These are phyloP conservation scores for Chalciporus pseudorubinellus DNA, from an alignment of 768 basidiomycete genomes.

Conservation along the genomic window DNA sequence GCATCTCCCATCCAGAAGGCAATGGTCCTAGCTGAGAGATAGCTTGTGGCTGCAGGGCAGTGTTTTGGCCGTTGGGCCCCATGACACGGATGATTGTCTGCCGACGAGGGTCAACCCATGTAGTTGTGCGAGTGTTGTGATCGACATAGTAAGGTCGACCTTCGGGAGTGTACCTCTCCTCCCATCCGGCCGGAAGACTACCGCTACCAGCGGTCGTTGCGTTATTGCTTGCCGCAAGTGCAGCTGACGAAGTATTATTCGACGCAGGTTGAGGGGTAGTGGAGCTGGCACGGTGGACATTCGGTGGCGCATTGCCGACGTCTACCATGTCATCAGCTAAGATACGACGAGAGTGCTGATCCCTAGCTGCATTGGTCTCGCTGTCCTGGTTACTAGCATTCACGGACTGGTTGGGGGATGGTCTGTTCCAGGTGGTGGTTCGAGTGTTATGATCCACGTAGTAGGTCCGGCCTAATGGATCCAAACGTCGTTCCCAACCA, in stretches of 20 bases:
- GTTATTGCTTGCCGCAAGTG: conserved; percentile 50
- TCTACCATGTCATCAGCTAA: conserved; percentile 87
- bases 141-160: conserved; percentile 99
- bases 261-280: conserved; percentile 29
- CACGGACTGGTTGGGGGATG: conserved; percentile 70
- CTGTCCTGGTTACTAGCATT: conserved; percentile 70
- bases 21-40: conserved; percentile 96
- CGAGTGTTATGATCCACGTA: conserved; percentile 99
- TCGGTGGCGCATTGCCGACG: conserved; percentile 47
- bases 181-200: conserved; percentile 95
- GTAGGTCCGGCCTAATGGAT: conserved; percentile 93
- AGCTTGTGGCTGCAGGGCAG: conserved; percentile 88
- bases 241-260: conserved; percentile 38
- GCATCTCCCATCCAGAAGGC: conserved; percentile 99
- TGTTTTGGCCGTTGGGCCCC: conserved; percentile 87
- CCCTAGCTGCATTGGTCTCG: conserved; percentile 82
- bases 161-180: conserved; percentile 97
- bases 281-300: conserved; percentile 40
- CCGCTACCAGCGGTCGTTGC: conserved; percentile 76
- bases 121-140: conserved; percentile 98
- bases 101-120: conserved; percentile 99
- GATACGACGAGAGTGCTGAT: conserved; percentile 81
- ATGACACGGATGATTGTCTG: conserved; percentile 97
- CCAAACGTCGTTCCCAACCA: conserved; percentile 97
- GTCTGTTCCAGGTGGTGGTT: conserved; percentile 96